Conservation (phyloP, 208 protist genomes). For the Crithidia sp. region DNA sequence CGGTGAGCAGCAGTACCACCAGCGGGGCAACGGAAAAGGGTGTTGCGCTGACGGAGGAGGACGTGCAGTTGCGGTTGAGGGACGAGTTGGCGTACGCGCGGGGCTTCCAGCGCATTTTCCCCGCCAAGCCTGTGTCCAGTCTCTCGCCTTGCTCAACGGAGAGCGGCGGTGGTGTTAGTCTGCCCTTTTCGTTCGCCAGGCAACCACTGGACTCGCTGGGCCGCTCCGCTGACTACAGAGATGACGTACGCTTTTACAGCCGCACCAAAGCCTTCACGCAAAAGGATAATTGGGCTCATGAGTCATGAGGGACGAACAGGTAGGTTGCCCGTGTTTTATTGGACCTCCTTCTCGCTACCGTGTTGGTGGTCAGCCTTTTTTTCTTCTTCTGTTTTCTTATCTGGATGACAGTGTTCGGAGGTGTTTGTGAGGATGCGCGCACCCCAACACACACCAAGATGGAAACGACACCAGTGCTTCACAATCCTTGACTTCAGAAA, state of each 20-base stretch:
- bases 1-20: not conserved
- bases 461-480: no score
- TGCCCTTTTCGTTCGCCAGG: not conserved
- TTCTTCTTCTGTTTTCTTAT: slow-evolving; percentile 15
- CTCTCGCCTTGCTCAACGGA: not conserved
- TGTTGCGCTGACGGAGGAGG: slow-evolving; percentile 18
- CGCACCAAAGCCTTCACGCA: slow-evolving; percentile 5
- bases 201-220: slow-evolving; percentile 20
- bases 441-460: no score
- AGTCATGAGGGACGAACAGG: not conserved
- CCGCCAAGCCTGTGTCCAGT: slow-evolving; percentile 23
- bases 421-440: no score
- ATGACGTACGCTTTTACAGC: slow-evolving; percentile 23
- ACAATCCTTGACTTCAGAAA: no score
- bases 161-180: not conserved
- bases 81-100: slow-evolving; percentile 74
- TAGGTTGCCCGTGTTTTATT: no score
- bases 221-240: slow-evolving; percentile 8
- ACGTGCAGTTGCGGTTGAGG: slow-evolving; percentile 56
- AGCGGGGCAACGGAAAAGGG: not conserved
- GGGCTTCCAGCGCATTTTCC: slow-evolving; percentile 87
- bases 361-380: no score
- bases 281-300: slow-evolving; percentile 20
- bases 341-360: no score
- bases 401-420: not conserved